These are phyloP conservation scores for Pyrus betulifolia DNA, from an alignment of 306 rosid genomes.

Conservation along the genomic window DNA sequence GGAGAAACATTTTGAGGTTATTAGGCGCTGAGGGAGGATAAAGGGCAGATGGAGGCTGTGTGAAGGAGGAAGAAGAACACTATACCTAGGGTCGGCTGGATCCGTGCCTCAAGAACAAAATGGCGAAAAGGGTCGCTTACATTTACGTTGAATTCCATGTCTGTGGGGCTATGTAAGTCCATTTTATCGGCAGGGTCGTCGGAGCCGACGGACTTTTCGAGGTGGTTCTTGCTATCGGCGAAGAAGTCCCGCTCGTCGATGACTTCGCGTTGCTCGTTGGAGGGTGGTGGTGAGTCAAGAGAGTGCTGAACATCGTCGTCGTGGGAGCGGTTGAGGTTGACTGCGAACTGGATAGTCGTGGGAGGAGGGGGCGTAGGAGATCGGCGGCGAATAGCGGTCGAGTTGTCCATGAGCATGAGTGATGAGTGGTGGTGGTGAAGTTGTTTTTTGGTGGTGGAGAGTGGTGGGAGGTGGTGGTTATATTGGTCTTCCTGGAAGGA, in stretches of 20 bases:
- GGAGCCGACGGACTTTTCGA: constrained; percentile 5
- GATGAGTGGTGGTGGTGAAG: background rate
- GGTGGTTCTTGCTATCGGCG: constrained; percentile 14
- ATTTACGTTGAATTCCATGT: constrained; percentile 41
- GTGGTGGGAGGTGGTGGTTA: background rate
- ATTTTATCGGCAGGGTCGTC: background rate
- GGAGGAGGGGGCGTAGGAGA: constrained; percentile 27
- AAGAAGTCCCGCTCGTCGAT: constrained; percentile 70
- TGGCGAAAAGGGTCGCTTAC: constrained; percentile 28
- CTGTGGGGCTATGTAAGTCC: constrained; percentile 7
- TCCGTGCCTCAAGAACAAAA: background rate
- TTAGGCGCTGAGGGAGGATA: background rate
- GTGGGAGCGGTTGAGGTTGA: constrained; percentile 40
- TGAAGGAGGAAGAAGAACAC: no score
- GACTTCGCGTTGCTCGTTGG: constrained; percentile 23
- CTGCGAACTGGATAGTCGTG: constrained; percentile 36
- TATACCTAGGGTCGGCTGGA: background rate
- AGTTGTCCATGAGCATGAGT: background rate
- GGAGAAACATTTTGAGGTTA: background rate
- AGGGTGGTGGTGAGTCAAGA: constrained; percentile 14
- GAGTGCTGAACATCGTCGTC: background rate
- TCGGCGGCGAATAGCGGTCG: background rate
- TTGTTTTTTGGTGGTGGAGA: background rate
- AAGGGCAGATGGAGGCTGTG: background rate
- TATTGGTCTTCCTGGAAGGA: constrained; percentile 45